Conservation (phyloP, 2,329 filamentous ascomycete genomes). For the Furcasterigmium furcatum region DNA sequence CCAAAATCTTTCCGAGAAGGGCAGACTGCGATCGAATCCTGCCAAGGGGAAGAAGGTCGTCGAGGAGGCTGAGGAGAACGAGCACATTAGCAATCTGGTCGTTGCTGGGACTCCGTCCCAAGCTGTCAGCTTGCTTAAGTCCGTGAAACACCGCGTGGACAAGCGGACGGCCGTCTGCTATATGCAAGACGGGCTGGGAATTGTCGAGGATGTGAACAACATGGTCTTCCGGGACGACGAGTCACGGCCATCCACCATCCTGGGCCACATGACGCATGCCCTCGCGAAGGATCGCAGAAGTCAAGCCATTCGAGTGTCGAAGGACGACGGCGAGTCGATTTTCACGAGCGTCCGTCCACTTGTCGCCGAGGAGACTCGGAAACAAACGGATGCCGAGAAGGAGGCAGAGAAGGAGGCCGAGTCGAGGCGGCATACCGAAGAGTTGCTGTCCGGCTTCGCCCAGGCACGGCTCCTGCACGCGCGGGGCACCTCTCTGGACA, state of each 20-base stretch:
- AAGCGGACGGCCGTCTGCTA: slow-evolving; percentile 70
- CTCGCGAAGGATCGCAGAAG: slow-evolving; percentile 37
- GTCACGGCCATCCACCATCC: slow-evolving; percentile 70
- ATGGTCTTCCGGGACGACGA: slow-evolving; percentile 65
- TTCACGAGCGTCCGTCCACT: slow-evolving; percentile 24
- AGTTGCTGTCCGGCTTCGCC: slow-evolving; percentile 63
- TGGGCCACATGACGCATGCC: slow-evolving; percentile 58
- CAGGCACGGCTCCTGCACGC: slow-evolving; percentile 60
- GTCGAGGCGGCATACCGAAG: slow-evolving; percentile 28
- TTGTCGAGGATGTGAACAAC: slow-evolving; percentile 73
- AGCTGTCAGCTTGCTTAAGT: slow-evolving; percentile 48
- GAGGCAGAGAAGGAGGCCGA: too few species aligned
- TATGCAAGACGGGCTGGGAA: slow-evolving; percentile 78
- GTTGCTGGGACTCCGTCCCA: slow-evolving; percentile 59
- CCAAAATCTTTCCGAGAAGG: slow-evolving; percentile 10
- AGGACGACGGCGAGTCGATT: slow-evolving; percentile 23
- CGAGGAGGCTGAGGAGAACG: slow-evolving; percentile 24
- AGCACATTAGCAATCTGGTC: slow-evolving; percentile 68
- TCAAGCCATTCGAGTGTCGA: slow-evolving; percentile 32
- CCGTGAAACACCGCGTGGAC: slow-evolving; percentile 64
- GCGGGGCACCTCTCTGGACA: slow-evolving; percentile 51
- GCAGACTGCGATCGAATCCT: slow-evolving; percentile 21
- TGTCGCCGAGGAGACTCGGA: slow-evolving; percentile 5
- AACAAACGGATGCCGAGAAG: too few species aligned
- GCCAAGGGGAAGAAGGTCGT: background rate